These are phyloP conservation scores for Polyporus tsugae DNA, from an alignment of 1,284 basidiomycete genomes.

Conservation along the genomic window DNA sequence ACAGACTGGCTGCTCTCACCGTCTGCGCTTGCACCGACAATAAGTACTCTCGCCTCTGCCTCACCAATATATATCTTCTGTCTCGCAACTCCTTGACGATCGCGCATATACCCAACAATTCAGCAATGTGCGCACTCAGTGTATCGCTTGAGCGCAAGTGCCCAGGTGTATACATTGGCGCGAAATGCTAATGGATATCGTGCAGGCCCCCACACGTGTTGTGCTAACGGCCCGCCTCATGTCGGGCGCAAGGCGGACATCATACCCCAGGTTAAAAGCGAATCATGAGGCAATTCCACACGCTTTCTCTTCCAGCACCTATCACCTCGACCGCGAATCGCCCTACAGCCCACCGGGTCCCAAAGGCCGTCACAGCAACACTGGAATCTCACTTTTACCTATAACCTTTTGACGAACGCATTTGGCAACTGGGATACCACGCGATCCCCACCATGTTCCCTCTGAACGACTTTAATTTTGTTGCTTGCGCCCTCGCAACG, in stretches of 20 bases:
- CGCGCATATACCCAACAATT: neutral
- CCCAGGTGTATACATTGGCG: neutral
- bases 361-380: conserved; percentile 6
- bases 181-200: conserved; percentile 6
- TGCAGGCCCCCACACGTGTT: conserved; percentile 29
- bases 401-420: neutral
- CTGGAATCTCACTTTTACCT: conserved; percentile 9
- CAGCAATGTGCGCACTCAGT: neutral
- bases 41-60: conserved; percentile 1
- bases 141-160: neutral
- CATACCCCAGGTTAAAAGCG: conserved; percentile 24
- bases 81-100: neutral
- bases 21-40: neutral
- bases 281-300: conserved; percentile 1
- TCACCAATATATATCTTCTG: conserved; percentile 7
- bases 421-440: conserved; percentile 1
- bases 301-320: conserved; percentile 21
- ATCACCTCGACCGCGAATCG: conserved; percentile 22
- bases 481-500: conserved; percentile 41
- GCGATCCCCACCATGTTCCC: conserved; percentile 36
- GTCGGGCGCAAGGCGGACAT: conserved; percentile 26
- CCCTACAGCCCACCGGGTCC: conserved; percentile 7
- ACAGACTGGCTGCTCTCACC: conserved; percentile 1
- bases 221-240: conserved; percentile 34
- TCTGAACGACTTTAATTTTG: conserved; percentile 42